Conservation (phyloP, 2,329 filamentous ascomycete genomes). For the Cladophialophora immunda region DNA sequence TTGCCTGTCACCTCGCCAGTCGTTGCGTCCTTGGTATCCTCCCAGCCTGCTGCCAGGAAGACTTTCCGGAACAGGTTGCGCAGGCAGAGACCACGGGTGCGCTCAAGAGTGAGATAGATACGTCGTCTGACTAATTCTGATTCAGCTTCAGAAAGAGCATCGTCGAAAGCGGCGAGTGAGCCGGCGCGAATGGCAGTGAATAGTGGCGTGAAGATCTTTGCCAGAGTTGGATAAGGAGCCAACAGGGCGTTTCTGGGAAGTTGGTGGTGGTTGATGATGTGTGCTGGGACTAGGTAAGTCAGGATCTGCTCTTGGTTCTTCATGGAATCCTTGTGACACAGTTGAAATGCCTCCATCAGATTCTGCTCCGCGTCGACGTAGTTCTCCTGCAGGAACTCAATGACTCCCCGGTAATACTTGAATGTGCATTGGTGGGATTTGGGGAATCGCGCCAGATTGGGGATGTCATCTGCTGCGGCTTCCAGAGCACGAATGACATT, state of each 20-base stretch:
- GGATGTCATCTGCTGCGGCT: conserved; percentile 81
- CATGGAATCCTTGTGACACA: conserved; percentile 76
- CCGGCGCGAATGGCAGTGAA: conserved; percentile 81
- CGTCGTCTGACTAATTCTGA: conserved; percentile 92
- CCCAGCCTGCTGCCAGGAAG: conserved; percentile 83
- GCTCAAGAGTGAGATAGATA: conserved; percentile 93
- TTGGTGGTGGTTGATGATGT: conserved; percentile 85
- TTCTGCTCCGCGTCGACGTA: conserved; percentile 84
- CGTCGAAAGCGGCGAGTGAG: conserved; percentile 83
- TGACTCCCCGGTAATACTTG: conserved; percentile 92
- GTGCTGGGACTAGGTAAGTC: conserved; percentile 93
- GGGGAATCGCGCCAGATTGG: conserved; percentile 79
- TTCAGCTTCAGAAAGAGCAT: conserved; percentile 80
- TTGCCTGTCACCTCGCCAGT: conserved; percentile 49
- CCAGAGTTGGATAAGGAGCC: conserved; percentile 76
- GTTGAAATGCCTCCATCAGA: conserved; percentile 80
- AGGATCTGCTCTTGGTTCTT: conserved; percentile 91
- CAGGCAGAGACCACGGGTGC: conserved; percentile 88
- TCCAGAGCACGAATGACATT: conserved; percentile 86
- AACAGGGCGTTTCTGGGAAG: conserved; percentile 79
- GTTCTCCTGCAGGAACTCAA: conserved; percentile 94
- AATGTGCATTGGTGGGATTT: conserved; percentile 93
- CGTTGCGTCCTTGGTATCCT: conserved; percentile 75
- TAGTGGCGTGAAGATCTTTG: conserved; percentile 80
- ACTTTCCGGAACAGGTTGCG: conserved; percentile 93